These are phyloP conservation scores for Cetraspora pellucida DNA, from an alignment of 192 early-diverging fungal genomes.

Conservation along the genomic window DNA sequence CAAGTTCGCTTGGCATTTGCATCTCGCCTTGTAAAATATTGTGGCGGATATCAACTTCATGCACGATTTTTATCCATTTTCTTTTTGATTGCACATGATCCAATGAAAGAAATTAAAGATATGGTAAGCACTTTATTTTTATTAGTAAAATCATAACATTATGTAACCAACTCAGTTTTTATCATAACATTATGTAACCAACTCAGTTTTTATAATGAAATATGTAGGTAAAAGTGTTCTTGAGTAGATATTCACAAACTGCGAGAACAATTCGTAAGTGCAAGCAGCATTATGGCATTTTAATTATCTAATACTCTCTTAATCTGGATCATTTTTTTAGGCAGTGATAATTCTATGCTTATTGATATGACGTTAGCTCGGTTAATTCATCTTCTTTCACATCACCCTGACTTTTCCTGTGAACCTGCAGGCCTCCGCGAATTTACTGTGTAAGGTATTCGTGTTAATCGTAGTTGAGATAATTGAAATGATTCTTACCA, in stretches of 20 bases:
- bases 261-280: constrained; percentile 11
- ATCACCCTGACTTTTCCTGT: constrained; percentile 80
- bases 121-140: constrained; percentile 56
- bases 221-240: constrained; percentile 31
- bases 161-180: too few relatives aligned
- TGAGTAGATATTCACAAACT: not conserved
- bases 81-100: constrained; percentile 86
- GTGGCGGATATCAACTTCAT: constrained; percentile 62
- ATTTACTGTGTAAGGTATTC: constrained; percentile 46
- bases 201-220: not conserved
- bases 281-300: not conserved
- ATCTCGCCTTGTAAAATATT: constrained; percentile 70
- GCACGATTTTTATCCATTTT: constrained; percentile 71
- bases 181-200: not conserved
- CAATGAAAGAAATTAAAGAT: constrained; percentile 66
- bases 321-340: constrained; percentile 14
- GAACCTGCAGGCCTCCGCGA: constrained; percentile 49
- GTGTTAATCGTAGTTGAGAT: not conserved
- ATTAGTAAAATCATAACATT: not conserved
- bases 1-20: constrained; percentile 77
- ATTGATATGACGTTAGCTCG: constrained; percentile 65
- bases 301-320: not conserved
- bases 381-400: constrained; percentile 75
- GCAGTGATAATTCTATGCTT: constrained; percentile 40
- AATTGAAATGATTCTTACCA: not conserved